Evolutionary conservation across 2,329 filamentous ascomycete species (phyloP).

Genomic region (Trichoderma sp.): DNA sequence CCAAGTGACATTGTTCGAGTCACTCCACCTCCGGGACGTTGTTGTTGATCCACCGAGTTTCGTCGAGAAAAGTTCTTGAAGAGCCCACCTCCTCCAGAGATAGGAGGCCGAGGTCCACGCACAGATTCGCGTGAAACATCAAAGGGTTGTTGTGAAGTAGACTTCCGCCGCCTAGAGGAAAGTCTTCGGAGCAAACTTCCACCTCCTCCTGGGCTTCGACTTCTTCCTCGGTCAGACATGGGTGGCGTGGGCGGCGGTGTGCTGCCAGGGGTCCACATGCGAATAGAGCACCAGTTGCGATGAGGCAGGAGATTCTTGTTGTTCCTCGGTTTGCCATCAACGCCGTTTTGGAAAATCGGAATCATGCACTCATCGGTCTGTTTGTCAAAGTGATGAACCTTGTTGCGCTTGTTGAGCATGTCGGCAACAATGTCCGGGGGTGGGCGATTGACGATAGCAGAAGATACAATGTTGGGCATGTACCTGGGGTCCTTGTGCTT

Average conservation of each 20-base stretch:
- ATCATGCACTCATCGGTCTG: conserved; percentile 96
- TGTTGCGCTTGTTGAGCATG: conserved; percentile 90
- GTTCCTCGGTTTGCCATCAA: conserved; percentile 84
- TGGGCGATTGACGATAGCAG: conserved; percentile 89
- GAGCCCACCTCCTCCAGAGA: conserved; percentile 45
- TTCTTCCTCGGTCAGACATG: conserved; percentile 45
- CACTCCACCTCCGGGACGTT: conserved; percentile 41
- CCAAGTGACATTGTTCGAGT: conserved; percentile 61
- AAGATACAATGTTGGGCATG: conserved; percentile 94
- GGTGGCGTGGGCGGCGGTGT: conserved; percentile 71
- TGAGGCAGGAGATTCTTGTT: conserved; percentile 87
- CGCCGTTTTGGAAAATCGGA: conserved; percentile 83
- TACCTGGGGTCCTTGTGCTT: conserved; percentile 94
- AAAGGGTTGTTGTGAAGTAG: conserved; percentile 33
- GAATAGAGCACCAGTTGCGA: conserved; percentile 93
- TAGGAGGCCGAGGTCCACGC: conserved; percentile 47
- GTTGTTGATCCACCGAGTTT: conserved; percentile 34
- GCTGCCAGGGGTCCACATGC: conserved; percentile 73
- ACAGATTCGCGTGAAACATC: conserved; percentile 39
- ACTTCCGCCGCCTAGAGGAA: conserved; percentile 36
- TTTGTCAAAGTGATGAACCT: conserved; percentile 66
- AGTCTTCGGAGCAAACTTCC: conserved; percentile 46
- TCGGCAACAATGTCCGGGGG: conserved; percentile 86
- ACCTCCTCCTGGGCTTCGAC: conserved; percentile 37
- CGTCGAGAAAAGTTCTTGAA: conserved; percentile 45